Evolutionary conservation across 1,139 yeast genomes (phyloP).

Genomic region (Casaregolazyma suthepensis): DNA sequence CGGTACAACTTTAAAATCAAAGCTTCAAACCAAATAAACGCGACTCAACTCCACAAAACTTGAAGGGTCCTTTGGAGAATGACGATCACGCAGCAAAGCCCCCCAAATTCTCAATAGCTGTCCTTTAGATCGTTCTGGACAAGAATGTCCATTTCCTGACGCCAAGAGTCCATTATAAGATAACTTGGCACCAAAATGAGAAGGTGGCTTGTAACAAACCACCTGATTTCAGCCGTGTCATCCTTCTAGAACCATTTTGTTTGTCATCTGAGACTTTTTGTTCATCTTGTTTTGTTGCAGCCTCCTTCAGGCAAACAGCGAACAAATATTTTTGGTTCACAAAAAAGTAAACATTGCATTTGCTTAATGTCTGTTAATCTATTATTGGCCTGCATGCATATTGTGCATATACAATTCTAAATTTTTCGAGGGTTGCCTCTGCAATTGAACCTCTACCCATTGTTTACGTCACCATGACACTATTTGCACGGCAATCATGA

Average conservation of each 20-base stretch:
- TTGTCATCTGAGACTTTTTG: not conserved
- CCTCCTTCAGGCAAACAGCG: not conserved
- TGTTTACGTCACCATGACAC: not conserved
- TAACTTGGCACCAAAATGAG: not conserved
- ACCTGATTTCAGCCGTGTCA: not conserved
- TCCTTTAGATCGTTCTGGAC: not conserved
- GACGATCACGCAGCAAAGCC: not conserved
- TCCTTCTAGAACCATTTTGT: not conserved
- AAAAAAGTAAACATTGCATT: not conserved
- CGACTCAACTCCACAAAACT: not conserved
- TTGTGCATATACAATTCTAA: not conserved
- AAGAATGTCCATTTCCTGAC: not conserved
- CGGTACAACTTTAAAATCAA: not conserved
- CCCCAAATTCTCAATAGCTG: not conserved
- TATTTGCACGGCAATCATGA: not conserved
- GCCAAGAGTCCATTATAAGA: not conserved
- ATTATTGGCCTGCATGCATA: not conserved
- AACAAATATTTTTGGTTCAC: not conserved
- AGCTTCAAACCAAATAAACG: not conserved
- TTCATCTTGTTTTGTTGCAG: not conserved
- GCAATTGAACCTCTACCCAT: not conserved
- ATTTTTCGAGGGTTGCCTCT: not conserved
- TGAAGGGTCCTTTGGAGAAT: not conserved
- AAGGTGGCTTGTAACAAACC: not conserved
- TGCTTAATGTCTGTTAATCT: not conserved